Percentiles rank a stretch among this genome's conserved stretches.
phyloP scores from a whole-genome alignment of 2,329 filamentous ascomycete species.

The Paracorniculantispora psalliotae region DNA sequence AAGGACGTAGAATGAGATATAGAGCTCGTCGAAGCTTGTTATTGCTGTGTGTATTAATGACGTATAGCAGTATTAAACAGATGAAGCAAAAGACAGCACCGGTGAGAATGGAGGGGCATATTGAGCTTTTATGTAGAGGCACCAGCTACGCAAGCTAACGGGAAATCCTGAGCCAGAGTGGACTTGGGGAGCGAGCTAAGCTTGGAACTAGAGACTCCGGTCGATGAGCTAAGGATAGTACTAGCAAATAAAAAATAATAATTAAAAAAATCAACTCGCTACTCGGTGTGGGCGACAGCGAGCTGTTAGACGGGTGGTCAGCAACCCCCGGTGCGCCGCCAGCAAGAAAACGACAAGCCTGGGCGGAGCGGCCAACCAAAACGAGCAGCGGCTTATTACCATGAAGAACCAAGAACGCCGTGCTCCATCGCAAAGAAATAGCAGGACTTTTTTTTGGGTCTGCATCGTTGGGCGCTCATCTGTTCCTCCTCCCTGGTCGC shows the following conservation, averaged over 20 bases:
- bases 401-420: too few species aligned
- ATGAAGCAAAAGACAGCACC: not conserved
- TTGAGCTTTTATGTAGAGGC: not conserved
- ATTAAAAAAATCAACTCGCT: not conserved
- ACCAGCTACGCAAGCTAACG: not conserved
- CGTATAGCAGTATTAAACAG: not conserved
- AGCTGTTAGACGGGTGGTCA: not conserved
- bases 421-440: not conserved
- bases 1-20: too few species aligned
- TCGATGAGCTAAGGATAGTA: not conserved
- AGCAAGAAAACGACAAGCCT: not conserved
- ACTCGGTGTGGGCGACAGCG: not conserved
- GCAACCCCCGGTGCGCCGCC: not conserved
- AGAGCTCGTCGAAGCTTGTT: not conserved
- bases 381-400: too few species aligned
- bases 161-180: not conserved
- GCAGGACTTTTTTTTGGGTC: not conserved
- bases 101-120: not conserved
- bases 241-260: not conserved
- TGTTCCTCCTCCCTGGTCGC: too few species aligned
- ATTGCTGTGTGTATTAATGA: not conserved
- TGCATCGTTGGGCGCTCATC: not conserved
- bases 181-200: not conserved
- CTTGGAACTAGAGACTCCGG: not conserved
- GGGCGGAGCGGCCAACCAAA: not conserved